phyloP scores from a whole-genome alignment of 2,329 filamentous ascomycete species.

The Diaporthe nobilis region DNA sequence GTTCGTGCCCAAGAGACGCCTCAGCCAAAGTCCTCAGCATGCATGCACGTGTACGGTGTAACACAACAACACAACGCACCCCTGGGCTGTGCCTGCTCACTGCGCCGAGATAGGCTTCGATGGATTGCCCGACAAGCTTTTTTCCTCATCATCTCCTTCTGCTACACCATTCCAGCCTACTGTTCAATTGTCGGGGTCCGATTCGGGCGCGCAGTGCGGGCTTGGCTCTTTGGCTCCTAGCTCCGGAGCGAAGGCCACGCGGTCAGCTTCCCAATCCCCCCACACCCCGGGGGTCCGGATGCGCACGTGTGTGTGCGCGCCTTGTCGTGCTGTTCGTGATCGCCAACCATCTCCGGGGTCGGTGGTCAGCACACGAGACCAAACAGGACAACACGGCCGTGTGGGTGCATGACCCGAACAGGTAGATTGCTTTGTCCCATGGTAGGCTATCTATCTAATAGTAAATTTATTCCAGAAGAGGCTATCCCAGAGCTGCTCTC shows the following conservation, averaged over 20 bases:
- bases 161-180: background rate
- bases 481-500: background rate
- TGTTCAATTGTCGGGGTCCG: background rate
- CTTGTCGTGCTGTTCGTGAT: background rate
- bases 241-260: constrained; percentile 8
- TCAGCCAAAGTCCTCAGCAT: background rate
- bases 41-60: background rate
- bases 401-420: constrained; percentile 10
- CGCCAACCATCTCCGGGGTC: background rate
- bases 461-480: background rate
- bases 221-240: background rate
- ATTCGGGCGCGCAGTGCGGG: constrained; percentile 4
- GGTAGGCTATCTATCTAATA: background rate
- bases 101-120: constrained; percentile 15
- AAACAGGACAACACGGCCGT: constrained; percentile 12
- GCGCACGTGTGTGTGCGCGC: background rate
- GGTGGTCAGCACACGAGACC: constrained; percentile 23
- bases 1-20: background rate
- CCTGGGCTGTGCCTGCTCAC: background rate
- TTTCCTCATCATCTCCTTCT: background rate
- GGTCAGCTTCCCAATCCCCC: constrained; percentile 8
- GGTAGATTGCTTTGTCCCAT: background rate
- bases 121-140: constrained; percentile 31
- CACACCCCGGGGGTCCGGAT: background rate
- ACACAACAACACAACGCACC: background rate